A percentile compares a stretch with the other conserved stretches of the same genome.
Evolutionary conservation across 352 stramenopile genomes (phyloP).

Genomic region (Saprolegnia diclina): DNA sequence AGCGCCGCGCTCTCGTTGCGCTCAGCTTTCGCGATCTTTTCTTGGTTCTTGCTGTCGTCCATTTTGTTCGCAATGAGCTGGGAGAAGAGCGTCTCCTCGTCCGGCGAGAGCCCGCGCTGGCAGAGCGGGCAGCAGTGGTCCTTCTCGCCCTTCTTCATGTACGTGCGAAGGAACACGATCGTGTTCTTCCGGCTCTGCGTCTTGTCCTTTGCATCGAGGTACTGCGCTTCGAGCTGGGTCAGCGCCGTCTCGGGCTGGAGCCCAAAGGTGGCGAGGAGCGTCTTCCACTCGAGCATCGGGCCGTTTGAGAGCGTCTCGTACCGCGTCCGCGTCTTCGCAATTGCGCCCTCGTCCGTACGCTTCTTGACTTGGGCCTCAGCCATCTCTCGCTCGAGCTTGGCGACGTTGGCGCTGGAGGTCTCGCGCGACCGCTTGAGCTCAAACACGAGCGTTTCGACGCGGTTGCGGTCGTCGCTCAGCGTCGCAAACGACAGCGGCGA

Average conservation of each 20-base stretch:
- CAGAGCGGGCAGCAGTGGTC: slow-evolving; percentile 78
- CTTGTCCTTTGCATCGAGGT: slow-evolving; percentile 80
- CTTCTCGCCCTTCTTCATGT: slow-evolving; percentile 75
- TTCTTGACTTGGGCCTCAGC: slow-evolving; percentile 4
- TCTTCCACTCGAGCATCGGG: background rate
- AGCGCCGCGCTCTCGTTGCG: slow-evolving; percentile 39
- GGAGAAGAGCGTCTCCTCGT: slow-evolving; percentile 56
- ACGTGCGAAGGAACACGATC: slow-evolving; percentile 76
- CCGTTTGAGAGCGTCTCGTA: background rate
- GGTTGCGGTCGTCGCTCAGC: background rate
- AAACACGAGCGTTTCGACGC: background rate
- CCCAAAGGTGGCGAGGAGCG: background rate
- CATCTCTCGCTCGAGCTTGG: background rate
- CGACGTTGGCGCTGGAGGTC: too few species aligned
- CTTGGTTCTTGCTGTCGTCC: slow-evolving; percentile 60
- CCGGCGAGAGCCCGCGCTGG: slow-evolving; percentile 46
- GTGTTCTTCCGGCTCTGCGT: slow-evolving; percentile 73
- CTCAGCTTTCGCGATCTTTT: slow-evolving; percentile 73
- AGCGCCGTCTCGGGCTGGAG: slow-evolving; percentile 44
- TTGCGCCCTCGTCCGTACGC: background rate
- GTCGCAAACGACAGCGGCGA: background rate
- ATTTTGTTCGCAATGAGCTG: slow-evolving; percentile 67
- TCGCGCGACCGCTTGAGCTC: background rate
- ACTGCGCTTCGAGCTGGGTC: slow-evolving; percentile 47
- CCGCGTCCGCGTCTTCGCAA: background rate